Base-by-base conservation (phyloP, 1,284 basidiomycete species). In the Amylostereum areolatum region DNA sequence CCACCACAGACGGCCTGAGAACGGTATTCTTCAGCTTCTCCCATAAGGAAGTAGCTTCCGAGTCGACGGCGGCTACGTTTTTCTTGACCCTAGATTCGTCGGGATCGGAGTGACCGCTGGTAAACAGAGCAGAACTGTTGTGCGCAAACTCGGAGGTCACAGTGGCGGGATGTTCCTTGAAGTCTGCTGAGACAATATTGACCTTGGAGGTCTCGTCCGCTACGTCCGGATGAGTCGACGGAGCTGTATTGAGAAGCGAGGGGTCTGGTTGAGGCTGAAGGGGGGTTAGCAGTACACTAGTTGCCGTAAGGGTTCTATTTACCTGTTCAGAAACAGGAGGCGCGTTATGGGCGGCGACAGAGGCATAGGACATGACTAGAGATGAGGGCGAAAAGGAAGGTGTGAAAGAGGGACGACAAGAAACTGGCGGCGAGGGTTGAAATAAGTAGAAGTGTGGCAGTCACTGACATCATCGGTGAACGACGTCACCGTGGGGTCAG, bases 301-400 rank as follows among this genome's bases (percentile, higher is more conserved):
- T n/a, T n/a, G n/a, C n/a, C n/a, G n/a, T n/a, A n/a, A n/a, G n/a
- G n/a, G n/a, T n/a, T n/a, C n/a, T n/a, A 58, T 58, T 35, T 51
- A 68, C 74, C 70, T 77, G 79, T 49, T 70, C 54, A 25, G 71
- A 70, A 8, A 59, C 57, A 2, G 79, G 74, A 9, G 74, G 74
- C 4, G 75, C 72, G 59, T 87, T 79, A 46, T 75, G 68, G 24
- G 80, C 75, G 48, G 82, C 74, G 57, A 82, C 77, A 25, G 74
- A 68, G 12, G 85, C 85, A 75, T 87, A 88, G 52, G 81, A 81
- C 79, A 83, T 84, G 62, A 55, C n/a, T n/a, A n/a, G n/a, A n/a
- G n/a, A n/a, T 58, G 44, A 47, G 32, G 45, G 43, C 46, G 50
- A 37, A 18, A 34, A 33, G 27, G 32, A n/a, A 36, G 25, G 33